Evolutionary conservation across 2,329 filamentous ascomycete genomes (phyloP).

Genomic region (Emergomyces pasteurianus): DNA sequence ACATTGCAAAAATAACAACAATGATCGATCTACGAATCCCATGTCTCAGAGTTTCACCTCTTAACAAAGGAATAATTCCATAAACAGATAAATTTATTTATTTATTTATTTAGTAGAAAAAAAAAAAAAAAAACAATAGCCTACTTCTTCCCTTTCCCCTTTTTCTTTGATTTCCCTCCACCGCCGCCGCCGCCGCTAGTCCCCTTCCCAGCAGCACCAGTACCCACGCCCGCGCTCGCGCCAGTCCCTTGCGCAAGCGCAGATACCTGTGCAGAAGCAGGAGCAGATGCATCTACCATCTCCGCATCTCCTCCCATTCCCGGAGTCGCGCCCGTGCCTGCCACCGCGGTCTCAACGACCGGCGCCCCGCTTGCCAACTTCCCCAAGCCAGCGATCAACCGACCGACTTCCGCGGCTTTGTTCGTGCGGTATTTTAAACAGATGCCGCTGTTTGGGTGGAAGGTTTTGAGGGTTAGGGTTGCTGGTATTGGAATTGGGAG

Average conservation of each 20-base stretch:
- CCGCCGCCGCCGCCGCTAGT: conserved; percentile 54
- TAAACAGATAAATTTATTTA: too few species aligned
- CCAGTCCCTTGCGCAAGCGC: conserved; percentile 20
- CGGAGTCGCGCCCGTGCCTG: conserved; percentile 29
- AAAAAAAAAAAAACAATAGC: too few species aligned
- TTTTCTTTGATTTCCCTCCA: conserved; percentile 60
- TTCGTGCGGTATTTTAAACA: conserved; percentile 84
- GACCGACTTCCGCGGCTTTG: conserved; percentile 79
- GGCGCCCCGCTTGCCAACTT: conserved; percentile 56
- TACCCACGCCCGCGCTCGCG: too few species aligned
- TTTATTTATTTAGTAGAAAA: too few species aligned
- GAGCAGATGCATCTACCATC: conserved; percentile 27
- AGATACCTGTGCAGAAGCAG: conserved; percentile 13
- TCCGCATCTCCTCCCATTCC: conserved; percentile 13
- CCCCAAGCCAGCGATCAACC: conserved; percentile 67
- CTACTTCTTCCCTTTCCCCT: conserved; percentile 60
- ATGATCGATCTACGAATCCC: too few species aligned
- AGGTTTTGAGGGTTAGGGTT: conserved; percentile 75
- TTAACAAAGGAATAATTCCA: neutral
- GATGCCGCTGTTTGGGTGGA: conserved; percentile 67
- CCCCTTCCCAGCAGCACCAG: conserved; percentile 30
- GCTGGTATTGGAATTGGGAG: conserved; percentile 43
- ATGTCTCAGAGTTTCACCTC: neutral
- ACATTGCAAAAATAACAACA: too few species aligned
- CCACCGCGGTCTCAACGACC: conserved; percentile 23